Percentiles rank a stretch among this genome's conserved stretches.
phyloP scores from a whole-genome alignment of 306 rosid species.

The Cucurbita argyrosperma region DNA sequence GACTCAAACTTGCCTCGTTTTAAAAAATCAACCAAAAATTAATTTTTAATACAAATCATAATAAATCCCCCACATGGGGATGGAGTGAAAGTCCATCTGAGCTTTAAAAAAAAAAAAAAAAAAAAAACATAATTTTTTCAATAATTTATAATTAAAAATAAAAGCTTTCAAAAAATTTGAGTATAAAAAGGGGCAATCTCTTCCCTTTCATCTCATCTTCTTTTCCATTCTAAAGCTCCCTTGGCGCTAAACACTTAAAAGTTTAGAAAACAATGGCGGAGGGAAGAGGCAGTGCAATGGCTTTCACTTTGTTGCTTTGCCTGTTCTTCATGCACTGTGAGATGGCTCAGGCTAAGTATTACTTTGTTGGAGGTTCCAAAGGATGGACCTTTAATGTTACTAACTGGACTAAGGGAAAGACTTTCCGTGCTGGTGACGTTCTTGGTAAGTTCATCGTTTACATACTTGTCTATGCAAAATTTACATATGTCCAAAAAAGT shows the following conservation, averaged over 20 bases:
- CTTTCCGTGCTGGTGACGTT: not conserved
- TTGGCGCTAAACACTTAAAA: not conserved
- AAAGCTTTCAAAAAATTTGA: not conserved
- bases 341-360: not conserved
- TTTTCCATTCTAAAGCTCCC: not conserved
- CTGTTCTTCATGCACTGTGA: not conserved
- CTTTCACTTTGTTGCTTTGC: not conserved
- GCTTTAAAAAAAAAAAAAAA: not conserved
- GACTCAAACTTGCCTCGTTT: no score
- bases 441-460: not conserved
- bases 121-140: no score
- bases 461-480: no score
- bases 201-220: not conserved
- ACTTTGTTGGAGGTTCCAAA: not conserved
- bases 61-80: not conserved
- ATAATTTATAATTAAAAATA: no score
- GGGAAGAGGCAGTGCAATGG: conserved; percentile 3
- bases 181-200: not conserved
- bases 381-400: conserved; percentile 6
- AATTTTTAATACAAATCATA: no score
- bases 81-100: not conserved
- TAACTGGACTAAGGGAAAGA: not conserved
- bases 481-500: no score
- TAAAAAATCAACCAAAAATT: no score
- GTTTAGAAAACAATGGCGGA: not conserved